phyloP scores from a whole-genome alignment of 202 grass and related monocot genomes.

The Cymbopogon flexuosus region DNA sequence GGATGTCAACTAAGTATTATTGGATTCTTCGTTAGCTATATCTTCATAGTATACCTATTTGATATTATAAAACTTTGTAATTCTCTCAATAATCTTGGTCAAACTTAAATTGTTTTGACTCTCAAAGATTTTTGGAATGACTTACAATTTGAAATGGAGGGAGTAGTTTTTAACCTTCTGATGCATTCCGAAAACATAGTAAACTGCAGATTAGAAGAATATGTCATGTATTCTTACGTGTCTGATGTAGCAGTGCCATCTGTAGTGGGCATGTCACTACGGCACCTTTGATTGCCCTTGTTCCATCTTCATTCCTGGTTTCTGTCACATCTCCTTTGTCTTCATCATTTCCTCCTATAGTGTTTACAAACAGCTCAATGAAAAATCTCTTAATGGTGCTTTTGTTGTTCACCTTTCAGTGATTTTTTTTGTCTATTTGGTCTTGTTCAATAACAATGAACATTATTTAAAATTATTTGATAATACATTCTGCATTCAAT shows the following conservation, averaged over 20 bases:
- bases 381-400: not conserved
- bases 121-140: no score
- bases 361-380: slow-evolving; percentile 1
- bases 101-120: no score
- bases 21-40: no score
- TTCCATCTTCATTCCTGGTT: slow-evolving; percentile 19
- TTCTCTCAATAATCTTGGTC: no score
- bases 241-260: slow-evolving; percentile 8
- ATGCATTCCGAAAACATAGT: slow-evolving; percentile 15
- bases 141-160: no score
- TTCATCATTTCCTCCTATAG: not conserved
- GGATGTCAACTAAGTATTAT: no score
- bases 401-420: not conserved
- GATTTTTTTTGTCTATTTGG: not conserved
- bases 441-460: not conserved
- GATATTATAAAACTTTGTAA: no score
- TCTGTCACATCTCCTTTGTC: slow-evolving; percentile 1
- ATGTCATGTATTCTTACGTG: slow-evolving; percentile 24
- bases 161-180: not conserved
- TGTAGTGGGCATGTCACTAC: slow-evolving; percentile 14
- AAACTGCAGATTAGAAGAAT: not conserved
- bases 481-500: not conserved
- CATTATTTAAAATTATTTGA: not conserved
- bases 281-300: slow-evolving; percentile 19
- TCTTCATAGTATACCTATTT: no score